Evolutionary conservation across 106 monocot species (phyloP).

Genomic region (Dendrobium catenatum): DNA sequence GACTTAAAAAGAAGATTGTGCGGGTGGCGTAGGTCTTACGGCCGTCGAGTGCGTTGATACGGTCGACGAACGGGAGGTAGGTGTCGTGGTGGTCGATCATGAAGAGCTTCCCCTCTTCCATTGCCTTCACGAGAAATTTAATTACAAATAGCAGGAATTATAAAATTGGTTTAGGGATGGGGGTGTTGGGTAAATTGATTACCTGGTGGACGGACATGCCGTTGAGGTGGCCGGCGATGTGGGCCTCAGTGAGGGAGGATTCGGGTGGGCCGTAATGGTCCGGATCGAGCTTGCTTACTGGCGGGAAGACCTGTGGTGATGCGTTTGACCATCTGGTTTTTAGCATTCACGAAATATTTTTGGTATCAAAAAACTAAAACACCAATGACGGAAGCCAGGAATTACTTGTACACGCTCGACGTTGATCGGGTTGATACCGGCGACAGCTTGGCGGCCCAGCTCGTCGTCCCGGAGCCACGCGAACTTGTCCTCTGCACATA

Average conservation of each 20-base stretch:
- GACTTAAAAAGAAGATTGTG: slow-evolving; percentile 63
- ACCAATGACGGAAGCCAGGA: not conserved
- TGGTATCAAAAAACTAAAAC: not conserved
- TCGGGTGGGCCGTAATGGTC: slow-evolving; percentile 66
- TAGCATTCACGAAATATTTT: not conserved
- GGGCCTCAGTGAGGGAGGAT: slow-evolving; percentile 56
- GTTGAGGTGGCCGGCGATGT: slow-evolving; percentile 51
- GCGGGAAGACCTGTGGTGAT: slow-evolving; percentile 52
- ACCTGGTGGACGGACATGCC: slow-evolving; percentile 70
- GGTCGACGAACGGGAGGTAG: slow-evolving; percentile 65
- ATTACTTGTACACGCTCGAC: slow-evolving; percentile 59
- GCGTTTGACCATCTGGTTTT: not conserved
- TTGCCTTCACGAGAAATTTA: slow-evolving; percentile 28
- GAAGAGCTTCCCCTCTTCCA: slow-evolving; percentile 66
- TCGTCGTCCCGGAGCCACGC: slow-evolving; percentile 89
- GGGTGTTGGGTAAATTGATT: not conserved
- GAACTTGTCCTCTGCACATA: slow-evolving; percentile 68
- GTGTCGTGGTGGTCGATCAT: slow-evolving; percentile 72
- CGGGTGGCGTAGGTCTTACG: slow-evolving; percentile 69
- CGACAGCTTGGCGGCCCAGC: slow-evolving; percentile 66
- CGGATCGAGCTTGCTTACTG: slow-evolving; percentile 58
- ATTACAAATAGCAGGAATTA: not conserved
- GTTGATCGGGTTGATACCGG: slow-evolving; percentile 74
- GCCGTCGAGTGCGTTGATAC: slow-evolving; percentile 56
- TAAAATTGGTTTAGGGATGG: not conserved